Conservation (phyloP, 2,329 filamentous ascomycete genomes). For the Ceratocystis huliohia region DNA sequence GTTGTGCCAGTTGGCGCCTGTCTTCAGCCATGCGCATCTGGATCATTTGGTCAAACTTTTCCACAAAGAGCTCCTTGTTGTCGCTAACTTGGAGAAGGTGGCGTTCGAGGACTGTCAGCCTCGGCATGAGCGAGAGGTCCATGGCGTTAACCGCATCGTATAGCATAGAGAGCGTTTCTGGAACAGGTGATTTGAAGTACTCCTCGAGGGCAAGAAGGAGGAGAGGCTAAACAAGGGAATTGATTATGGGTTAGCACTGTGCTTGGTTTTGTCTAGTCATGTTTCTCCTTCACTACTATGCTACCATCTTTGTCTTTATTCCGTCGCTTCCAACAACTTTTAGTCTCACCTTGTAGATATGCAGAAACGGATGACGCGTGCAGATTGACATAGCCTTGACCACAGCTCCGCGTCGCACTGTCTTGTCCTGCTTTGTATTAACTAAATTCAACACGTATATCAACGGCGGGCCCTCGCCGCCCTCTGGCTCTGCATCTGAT, state of each 20-base stretch:
- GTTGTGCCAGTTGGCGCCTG: constrained; percentile 31
- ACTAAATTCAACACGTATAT: constrained; percentile 97
- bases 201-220: constrained; percentile 84
- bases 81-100: constrained; percentile 81
- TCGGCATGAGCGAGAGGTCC: constrained; percentile 90
- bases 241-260: background rate
- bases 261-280: too few species aligned
- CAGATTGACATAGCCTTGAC: constrained; percentile 99
- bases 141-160: constrained; percentile 92
- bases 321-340: background rate
- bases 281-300: too few species aligned
- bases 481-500: constrained; percentile 51
- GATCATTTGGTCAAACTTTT: constrained; percentile 95
- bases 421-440: constrained; percentile 94
- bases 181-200: constrained; percentile 84
- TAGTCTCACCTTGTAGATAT: constrained; percentile 80
- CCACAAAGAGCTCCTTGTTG: constrained; percentile 89
- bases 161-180: constrained; percentile 74
- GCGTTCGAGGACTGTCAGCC: constrained; percentile 68
- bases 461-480: constrained; percentile 72
- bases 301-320: too few species aligned
- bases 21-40: constrained; percentile 65
- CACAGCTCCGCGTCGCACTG: constrained; percentile 80
- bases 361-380: constrained; percentile 89
- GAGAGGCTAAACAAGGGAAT: constrained; percentile 49